Percentiles rank a stretch among this genome's conserved stretches.
phyloP scores from a whole-genome alignment of 208 protist genomes.

The Trypanosoma boissoni region DNA sequence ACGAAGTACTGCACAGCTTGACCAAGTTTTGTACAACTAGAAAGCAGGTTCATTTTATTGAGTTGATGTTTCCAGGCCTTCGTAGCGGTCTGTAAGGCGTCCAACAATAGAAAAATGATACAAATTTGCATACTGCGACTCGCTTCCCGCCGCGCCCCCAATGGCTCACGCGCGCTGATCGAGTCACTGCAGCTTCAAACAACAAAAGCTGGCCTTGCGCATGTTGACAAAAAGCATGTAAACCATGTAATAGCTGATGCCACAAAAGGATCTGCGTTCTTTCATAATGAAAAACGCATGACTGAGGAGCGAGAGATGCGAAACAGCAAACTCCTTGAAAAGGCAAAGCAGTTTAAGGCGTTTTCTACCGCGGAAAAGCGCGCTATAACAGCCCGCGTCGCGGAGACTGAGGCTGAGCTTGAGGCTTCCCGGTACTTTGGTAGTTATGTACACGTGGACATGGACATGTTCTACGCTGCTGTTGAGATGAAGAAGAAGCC shows the following conservation, averaged over 20 bases:
- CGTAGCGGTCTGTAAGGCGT: background rate
- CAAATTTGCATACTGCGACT: background rate
- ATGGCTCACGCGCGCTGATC: too few species aligned
- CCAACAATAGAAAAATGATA: background rate
- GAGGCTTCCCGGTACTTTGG: conserved; percentile 64
- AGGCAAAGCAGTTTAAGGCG: conserved; percentile 49
- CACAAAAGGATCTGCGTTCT: conserved; percentile 72
- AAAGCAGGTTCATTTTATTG: too few species aligned
- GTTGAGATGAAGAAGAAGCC: conserved; percentile 87
- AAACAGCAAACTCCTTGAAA: conserved; percentile 42
- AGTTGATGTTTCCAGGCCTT: too few species aligned
- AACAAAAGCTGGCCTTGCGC: conserved; percentile 74
- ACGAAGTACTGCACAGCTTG: too few species aligned
- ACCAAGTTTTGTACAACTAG: too few species aligned
- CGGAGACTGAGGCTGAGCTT: conserved; percentile 54
- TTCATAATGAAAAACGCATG: conserved; percentile 76
- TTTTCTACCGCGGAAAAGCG: conserved; percentile 65
- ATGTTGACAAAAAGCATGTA: conserved; percentile 80
- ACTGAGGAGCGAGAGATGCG: conserved; percentile 46
- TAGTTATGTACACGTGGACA: conserved; percentile 83
- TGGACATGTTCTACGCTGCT: conserved; percentile 94
- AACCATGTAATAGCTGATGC: conserved; percentile 79
- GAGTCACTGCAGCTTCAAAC: conserved; percentile 50
- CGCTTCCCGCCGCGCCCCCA: too few species aligned
- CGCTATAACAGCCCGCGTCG: conserved; percentile 90